phyloP scores from a whole-genome alignment of 371 early-diverging fungal species.

The Blakeslea trispora region DNA sequence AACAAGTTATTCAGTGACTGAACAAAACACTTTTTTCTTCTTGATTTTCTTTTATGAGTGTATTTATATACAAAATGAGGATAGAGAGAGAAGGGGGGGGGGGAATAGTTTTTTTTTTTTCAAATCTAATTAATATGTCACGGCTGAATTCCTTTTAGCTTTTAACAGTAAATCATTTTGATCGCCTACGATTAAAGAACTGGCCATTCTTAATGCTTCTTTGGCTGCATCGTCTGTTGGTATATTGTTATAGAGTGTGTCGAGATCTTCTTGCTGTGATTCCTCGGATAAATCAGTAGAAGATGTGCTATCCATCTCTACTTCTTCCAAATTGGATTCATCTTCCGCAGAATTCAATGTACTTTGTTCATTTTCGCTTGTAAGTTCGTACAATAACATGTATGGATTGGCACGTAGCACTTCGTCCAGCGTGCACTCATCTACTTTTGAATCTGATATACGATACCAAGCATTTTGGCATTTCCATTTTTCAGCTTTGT shows the following conservation, averaged over 20 bases:
- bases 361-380: slow-evolving; percentile 12
- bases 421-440: slow-evolving; percentile 63
- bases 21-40: no score
- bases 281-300: background rate
- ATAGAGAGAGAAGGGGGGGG: no score
- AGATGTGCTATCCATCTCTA: no score
- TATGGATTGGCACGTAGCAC: slow-evolving; percentile 79
- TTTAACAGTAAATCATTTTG: background rate
- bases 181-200: slow-evolving; percentile 22
- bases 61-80: no score
- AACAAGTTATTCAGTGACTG: no score
- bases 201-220: slow-evolving; percentile 41
- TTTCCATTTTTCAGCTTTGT: slow-evolving; percentile 14
- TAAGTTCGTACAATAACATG: slow-evolving; percentile 84
- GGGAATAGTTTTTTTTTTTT: no score
- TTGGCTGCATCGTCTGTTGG: slow-evolving; percentile 15
- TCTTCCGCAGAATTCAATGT: no score
- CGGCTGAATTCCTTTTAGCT: no score
- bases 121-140: no score
- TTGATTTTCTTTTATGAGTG: no score
- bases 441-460: slow-evolving; percentile 86
- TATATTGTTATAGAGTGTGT: slow-evolving; percentile 12
- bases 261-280: no score
- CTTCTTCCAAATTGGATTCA: no score
- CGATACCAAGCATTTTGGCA: slow-evolving; percentile 59